Percentiles rank a stretch among this genome's conserved stretches.
These are phyloP conservation scores for Alternaria arbusti DNA, from an alignment of 2,329 filamentous ascomycete genomes.

Conservation along the genomic window DNA sequence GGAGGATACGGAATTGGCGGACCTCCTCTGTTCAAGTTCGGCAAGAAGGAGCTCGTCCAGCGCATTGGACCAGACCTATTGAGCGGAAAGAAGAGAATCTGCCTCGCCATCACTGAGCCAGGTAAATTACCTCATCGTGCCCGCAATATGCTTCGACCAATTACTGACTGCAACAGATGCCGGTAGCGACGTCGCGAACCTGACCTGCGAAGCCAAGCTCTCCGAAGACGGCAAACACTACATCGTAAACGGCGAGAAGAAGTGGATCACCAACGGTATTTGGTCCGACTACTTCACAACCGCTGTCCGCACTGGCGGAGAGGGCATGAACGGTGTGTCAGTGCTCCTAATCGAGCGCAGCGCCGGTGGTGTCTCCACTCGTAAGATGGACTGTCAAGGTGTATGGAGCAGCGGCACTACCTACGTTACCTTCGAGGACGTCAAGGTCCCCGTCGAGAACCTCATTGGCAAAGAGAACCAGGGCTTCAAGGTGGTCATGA, in stretches of 20 bases:
- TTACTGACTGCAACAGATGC: conserved; percentile 64
- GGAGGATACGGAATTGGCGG: conserved; percentile 94
- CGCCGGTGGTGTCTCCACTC: conserved; percentile 83
- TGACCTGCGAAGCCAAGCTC: conserved; percentile 94
- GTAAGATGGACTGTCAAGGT: conserved; percentile 90
- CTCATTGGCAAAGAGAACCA: conserved; percentile 97
- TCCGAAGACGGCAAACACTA: conserved; percentile 97
- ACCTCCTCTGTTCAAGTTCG: conserved; percentile 90
- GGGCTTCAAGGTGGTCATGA: conserved; percentile 99
- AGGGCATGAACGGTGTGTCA: conserved; percentile 91
- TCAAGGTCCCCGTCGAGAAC: conserved; percentile 99
- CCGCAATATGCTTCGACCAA: not conserved
- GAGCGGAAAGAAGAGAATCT: conserved; percentile 94
- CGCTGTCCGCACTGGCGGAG: conserved; percentile 64
- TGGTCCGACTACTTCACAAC: conserved; percentile 98
- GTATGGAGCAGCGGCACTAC: conserved; percentile 95
- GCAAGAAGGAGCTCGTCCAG: conserved; percentile 81
- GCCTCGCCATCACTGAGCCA: conserved; percentile 92
- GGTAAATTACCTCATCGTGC: conserved; percentile 25
- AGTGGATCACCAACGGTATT: conserved; percentile 99
- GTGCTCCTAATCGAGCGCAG: conserved; percentile 90
- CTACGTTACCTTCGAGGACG: conserved; percentile 97
- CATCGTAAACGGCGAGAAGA: conserved; percentile 99
- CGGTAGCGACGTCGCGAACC: conserved; percentile 91
- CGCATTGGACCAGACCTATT: conserved; percentile 89